A percentile compares a stretch with the other conserved stretches of the same genome.
Conservation (phyloP, 345 rosid species). For the Kandelia obovata region DNA sequence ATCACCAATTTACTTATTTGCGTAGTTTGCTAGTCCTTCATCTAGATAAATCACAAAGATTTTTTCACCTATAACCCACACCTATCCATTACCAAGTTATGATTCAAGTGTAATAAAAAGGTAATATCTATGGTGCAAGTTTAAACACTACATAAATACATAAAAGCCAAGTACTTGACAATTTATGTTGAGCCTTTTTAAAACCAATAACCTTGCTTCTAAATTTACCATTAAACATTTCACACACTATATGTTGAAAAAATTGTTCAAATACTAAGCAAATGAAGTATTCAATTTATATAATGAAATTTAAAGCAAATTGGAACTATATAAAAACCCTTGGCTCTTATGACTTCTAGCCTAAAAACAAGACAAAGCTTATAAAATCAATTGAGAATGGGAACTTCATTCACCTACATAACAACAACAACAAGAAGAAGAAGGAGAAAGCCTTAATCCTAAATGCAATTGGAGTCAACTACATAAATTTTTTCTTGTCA, state of each 20-base stretch:
- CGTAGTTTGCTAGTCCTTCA: slow-evolving; percentile 38
- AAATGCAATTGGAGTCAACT: no score
- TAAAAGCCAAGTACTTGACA: slow-evolving; percentile 48
- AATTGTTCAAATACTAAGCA: slow-evolving; percentile 13
- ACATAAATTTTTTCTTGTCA: no score
- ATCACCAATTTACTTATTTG: slow-evolving; percentile 51
- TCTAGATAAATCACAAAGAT: slow-evolving; percentile 56
- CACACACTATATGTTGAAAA: slow-evolving; percentile 34
- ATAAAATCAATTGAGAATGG: no score
- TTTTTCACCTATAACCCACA: slow-evolving; percentile 55
- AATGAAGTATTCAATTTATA: not conserved
- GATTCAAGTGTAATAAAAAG: not conserved
- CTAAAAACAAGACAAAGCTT: slow-evolving; percentile 17
- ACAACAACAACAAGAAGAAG: not conserved
- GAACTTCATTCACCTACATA: slow-evolving; percentile 74
- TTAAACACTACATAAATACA: not conserved
- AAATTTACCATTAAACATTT: slow-evolving; percentile 41
- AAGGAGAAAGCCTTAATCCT: no score
- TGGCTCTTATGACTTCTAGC: slow-evolving; percentile 73
- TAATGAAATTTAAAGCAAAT: no score
- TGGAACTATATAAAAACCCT: slow-evolving; percentile 35
- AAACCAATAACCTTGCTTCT: slow-evolving; percentile 42
- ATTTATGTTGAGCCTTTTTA: slow-evolving; percentile 50
- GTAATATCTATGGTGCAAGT: not conserved
- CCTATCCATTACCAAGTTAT: not conserved